Percentiles rank a stretch among this genome's conserved stretches.
Conservation (phyloP, 768 basidiomycete species). For the Dentipellis sp. region DNA sequence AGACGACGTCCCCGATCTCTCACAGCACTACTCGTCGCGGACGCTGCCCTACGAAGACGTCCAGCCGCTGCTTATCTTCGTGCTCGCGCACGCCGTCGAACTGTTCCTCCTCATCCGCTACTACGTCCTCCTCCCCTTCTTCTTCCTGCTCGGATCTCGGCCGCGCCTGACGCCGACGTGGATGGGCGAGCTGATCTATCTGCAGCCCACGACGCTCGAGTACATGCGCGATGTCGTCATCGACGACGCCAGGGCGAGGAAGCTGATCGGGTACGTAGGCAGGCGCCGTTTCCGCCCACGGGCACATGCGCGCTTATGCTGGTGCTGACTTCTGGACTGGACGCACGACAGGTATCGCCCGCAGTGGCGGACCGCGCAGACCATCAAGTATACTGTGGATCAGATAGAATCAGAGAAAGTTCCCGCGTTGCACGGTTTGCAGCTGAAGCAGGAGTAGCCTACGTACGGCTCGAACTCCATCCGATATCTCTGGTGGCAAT, state of each 20-base stretch:
- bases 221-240: constrained; percentile 23
- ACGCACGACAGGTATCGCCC: constrained; percentile 18
- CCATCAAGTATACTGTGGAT: constrained; percentile 25
- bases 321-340: no score
- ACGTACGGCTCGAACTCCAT: no score
- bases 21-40: constrained; percentile 23
- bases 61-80: constrained; percentile 21
- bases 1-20: neutral
- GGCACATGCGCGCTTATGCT: neutral
- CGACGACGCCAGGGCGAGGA: constrained; percentile 26
- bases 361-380: constrained; percentile 24
- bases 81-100: constrained; percentile 25
- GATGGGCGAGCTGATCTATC: constrained; percentile 22
- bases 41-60: constrained; percentile 20
- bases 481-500: no score
- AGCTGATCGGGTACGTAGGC: constrained; percentile 21
- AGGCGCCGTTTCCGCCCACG: neutral
- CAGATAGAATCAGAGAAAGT: constrained; percentile 21
- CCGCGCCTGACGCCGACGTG: constrained; percentile 21
- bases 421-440: constrained; percentile 5
- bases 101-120: constrained; percentile 24
- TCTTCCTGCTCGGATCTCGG: constrained; percentile 8
- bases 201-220: constrained; percentile 25
- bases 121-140: constrained; percentile 17
- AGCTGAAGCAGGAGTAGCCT: neutral